Base-by-base conservation (phyloP, 1,139 yeast species). In the Taphrina sp. region DNA sequence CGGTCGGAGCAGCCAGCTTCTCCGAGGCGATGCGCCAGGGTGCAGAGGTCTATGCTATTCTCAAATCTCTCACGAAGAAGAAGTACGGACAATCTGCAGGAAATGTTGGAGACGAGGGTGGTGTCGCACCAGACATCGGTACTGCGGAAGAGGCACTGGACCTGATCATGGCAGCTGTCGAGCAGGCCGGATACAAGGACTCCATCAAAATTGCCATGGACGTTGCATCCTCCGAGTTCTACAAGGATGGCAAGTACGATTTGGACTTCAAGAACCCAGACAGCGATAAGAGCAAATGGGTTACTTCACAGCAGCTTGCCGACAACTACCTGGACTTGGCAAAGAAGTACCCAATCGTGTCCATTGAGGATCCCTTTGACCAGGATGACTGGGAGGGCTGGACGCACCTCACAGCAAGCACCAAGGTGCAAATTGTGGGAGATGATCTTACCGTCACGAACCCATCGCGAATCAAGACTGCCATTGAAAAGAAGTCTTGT, bases 21-120 rank as follows among this genome's bases (percentile, higher is more conserved):
- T 73, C 89, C 63, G 96, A 90, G 77, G 96, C 94, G 66, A 76
- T 90, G 74, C 85, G 95, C 79, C 85, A 86, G 66, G 96, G 96
- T 74, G 77, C 95, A 63, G 97, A 90, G 79, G 95, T 89, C 67
- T 90, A 90, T 88, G 96, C 88, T 81, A 78, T 80, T 77, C 83
- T 90, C 75, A 90, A 90, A 81, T 75, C 89, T 64, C 77, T 85
- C 69, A 83, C 96, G 73, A 86, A 86, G 82, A 82, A 85, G 82
- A 79, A 77, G 74, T 90, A 89, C 82, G 97, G 97, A 72, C 83
- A 85, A 71, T 83, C 95, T 63, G 97, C 97, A 69, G 96, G 95
- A 77, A 90, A 90, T 78, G 96, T 90, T 72, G 97, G 97, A 82
- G 97, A 90, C 76, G 96, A 90, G 80, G 96, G 97, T 83, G 97